phyloP scores from a whole-genome alignment of 495 filamentous ascomycete species.

The Talaromyces nanjingensis region DNA sequence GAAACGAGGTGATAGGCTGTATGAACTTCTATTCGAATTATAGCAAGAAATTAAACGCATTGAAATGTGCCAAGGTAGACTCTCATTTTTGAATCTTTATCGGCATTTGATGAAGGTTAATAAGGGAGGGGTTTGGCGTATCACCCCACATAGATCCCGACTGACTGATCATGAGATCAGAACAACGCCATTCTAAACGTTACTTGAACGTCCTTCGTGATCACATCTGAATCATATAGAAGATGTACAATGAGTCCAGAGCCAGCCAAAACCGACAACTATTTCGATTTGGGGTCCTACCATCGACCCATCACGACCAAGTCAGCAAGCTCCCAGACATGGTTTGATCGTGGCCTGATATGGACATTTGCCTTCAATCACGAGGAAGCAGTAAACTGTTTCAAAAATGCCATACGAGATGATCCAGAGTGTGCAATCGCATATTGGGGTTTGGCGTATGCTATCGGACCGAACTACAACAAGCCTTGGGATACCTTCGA shows the following conservation, averaged over 20 bases:
- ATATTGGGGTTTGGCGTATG: slow-evolving; percentile 61
- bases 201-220: not conserved
- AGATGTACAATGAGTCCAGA: not conserved
- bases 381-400: slow-evolving; percentile 20
- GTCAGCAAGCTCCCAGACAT: slow-evolving; percentile 24
- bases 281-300: slow-evolving; percentile 51
- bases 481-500: slow-evolving; percentile 67
- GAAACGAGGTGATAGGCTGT: not conserved
- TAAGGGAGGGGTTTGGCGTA: not conserved
- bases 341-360: slow-evolving; percentile 29
- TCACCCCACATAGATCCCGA: not conserved
- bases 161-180: not conserved
- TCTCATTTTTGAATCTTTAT: not conserved
- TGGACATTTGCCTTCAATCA: slow-evolving; percentile 35
- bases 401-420: slow-evolving; percentile 7
- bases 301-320: slow-evolving; percentile 37
- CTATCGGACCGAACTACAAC: slow-evolving; percentile 66
- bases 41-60: not conserved
- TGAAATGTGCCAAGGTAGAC: not conserved
- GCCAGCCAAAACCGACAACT: slow-evolving; percentile 13
- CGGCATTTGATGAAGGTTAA: not conserved
- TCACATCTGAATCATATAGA: not conserved
- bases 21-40: not conserved
- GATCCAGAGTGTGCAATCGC: slow-evolving; percentile 40
- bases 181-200: not conserved